A percentile compares a stretch with the other conserved stretches of the same genome.
Evolutionary conservation across 306 rosid species (phyloP).

Genomic region (Leucaena leucocephala): DNA sequence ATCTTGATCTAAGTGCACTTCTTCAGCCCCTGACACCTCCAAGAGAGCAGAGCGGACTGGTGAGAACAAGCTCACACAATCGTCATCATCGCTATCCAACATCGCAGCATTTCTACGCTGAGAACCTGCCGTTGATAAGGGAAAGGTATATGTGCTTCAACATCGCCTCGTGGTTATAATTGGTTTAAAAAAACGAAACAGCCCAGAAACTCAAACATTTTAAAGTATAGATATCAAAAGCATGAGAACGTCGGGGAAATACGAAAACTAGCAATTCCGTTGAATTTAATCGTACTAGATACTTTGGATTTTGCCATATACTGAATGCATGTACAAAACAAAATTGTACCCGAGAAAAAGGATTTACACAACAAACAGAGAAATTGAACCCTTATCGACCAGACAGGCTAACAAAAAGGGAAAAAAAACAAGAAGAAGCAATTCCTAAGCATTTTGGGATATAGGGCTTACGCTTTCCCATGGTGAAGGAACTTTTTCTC

Average conservation of each 20-base stretch:
- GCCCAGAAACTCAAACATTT: not conserved
- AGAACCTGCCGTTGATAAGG: slow-evolving; percentile 51
- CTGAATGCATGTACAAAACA: not conserved
- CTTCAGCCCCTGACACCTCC: slow-evolving; percentile 59
- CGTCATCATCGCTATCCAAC: slow-evolving; percentile 81
- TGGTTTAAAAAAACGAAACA: not conserved
- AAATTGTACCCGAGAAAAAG: not conserved
- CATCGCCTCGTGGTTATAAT: not conserved
- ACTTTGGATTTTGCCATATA: not conserved
- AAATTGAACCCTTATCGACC: not conserved
- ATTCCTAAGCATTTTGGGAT: not conserved
- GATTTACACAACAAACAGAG: not conserved
- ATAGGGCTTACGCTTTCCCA: slow-evolving; percentile 88
- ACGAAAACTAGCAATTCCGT: not conserved
- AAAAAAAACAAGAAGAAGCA: too few relatives aligned
- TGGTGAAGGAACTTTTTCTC: slow-evolving; percentile 40
- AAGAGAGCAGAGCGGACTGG: slow-evolving; percentile 67
- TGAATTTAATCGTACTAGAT: not conserved
- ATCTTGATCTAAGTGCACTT: slow-evolving; percentile 67
- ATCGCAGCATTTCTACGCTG: slow-evolving; percentile 73
- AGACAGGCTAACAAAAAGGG: not conserved
- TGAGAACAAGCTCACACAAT: slow-evolving; percentile 83
- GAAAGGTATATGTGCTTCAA: not conserved
- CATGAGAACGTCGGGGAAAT: not conserved
- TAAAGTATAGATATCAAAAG: not conserved